Base-by-base conservation (phyloP, 768 basidiomycete genomes). In the Mycena indigotica region DNA sequence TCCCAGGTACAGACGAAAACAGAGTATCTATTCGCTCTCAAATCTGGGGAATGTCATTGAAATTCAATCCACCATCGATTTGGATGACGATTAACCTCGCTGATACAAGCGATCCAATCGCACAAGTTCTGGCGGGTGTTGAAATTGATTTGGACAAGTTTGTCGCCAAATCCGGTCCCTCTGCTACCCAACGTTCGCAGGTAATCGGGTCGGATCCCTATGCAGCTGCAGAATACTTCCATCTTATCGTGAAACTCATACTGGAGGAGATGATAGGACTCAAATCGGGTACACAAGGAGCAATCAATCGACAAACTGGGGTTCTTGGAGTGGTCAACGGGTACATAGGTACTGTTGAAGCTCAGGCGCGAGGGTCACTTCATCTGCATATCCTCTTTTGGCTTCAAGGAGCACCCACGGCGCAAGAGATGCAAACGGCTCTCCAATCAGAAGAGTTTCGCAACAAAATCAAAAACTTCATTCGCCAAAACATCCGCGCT, bases 51-150 rank as follows among this genome's bases (percentile, higher is more conserved):
- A 77, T 71, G 0, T 66, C 63, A 1, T 21, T 75, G 0, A 19
- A 60, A 1, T 61, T 61, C 25, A 66, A 67, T 16, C 72, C 73
- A 1, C 77, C 77, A 0, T 61, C 50, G 1, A 28, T 81, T 0
- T 82, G 80, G 80, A 58, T 76, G 1, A 82, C 80, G 0, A 69
- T 82, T 2, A 81, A 79, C 48, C 75, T 75, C 0, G 45, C 61
- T 0, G 76, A 82, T 55, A 61, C 70, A 0, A 71, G 78, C 28
- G 75, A 80, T 58, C 80, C 79, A 0, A 67, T 82, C 21, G 76
- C 73, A 0, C 79, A 81, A 52, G 69, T 82, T 0, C 66, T 83
- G 13, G 69, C 73, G 0, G 79, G 82, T 0, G 70, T 69, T 26
- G 62, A 77, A 0, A 80, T 84, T 5, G 66, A 82, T 51, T 53